These are phyloP conservation scores for Fusarium humuli DNA, from an alignment of 2,329 filamentous ascomycete species.

Conservation along the genomic window DNA sequence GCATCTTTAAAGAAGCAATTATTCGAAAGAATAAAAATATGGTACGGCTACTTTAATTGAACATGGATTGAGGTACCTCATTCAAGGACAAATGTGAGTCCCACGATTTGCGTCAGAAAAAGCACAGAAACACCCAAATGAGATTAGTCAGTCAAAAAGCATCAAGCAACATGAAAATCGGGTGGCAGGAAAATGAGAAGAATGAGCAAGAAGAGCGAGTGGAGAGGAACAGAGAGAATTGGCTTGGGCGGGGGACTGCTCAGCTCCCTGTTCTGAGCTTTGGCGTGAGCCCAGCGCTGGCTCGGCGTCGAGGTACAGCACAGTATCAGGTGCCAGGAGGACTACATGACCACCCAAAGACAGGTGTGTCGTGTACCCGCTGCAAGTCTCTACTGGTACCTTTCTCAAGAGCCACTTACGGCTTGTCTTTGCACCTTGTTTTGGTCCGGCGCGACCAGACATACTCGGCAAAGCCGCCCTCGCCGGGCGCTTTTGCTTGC, in stretches of 20 bases:
- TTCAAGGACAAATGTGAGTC: not conserved
- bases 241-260: conserved; percentile 47
- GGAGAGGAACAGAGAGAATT: conserved; percentile 42
- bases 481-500: conserved; percentile 39
- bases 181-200: conserved; percentile 36
- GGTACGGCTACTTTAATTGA: not conserved
- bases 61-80: not conserved
- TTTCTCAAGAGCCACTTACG: conserved; percentile 45
- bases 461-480: conserved; percentile 43
- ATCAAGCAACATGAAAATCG: conserved; percentile 23
- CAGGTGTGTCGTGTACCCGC: conserved; percentile 54
- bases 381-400: conserved; percentile 52
- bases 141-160: conserved; percentile 20
- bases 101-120: conserved; percentile 3
- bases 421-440: conserved; percentile 45
- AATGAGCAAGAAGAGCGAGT: conserved; percentile 46
- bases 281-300: conserved; percentile 32
- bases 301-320: conserved; percentile 50
- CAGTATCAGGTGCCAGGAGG: conserved; percentile 52
- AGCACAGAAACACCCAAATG: not conserved
- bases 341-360: conserved; percentile 50
- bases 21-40: not conserved
- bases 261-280: conserved; percentile 48
- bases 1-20: not conserved
- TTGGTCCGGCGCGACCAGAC: conserved; percentile 44